These are phyloP conservation scores for Peltaster fructicola DNA, from an alignment of 2,329 filamentous ascomycete genomes.

Conservation along the genomic window DNA sequence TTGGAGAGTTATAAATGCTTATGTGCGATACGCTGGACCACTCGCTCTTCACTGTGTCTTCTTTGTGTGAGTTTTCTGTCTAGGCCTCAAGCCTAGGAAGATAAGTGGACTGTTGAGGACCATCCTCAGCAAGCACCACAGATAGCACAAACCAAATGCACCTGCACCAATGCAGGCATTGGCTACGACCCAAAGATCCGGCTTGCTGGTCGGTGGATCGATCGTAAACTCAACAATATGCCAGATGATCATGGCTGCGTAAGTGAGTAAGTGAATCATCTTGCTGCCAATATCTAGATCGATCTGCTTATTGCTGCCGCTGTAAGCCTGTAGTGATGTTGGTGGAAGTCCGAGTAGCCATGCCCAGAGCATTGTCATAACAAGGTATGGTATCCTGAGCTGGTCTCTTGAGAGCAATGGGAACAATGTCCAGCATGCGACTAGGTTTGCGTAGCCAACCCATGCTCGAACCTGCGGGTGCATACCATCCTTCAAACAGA, in stretches of 20 bases:
- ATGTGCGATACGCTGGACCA: not conserved
- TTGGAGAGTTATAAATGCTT: not conserved
- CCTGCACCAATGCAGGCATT: conserved; percentile 76
- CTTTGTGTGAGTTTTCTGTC: conserved; percentile 14
- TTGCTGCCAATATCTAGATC: conserved; percentile 25
- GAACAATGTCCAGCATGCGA: conserved; percentile 86
- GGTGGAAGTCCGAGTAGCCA: conserved; percentile 81
- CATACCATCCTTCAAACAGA: conserved; percentile 63
- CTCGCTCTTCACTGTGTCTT: conserved; percentile 22
- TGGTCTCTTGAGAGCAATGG: conserved; percentile 76
- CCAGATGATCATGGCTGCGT: conserved; percentile 62
- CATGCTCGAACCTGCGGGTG: conserved; percentile 62
- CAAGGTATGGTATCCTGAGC: conserved; percentile 64
- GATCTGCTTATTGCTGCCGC: conserved; percentile 9
- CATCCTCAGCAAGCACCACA: conserved; percentile 72
- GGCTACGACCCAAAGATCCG: conserved; percentile 83
- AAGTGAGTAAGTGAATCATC: conserved; percentile 58
- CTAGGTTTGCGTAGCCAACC: conserved; percentile 88
- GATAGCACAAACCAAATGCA: conserved; percentile 72
- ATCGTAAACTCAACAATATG: conserved; percentile 58
- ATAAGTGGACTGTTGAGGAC: conserved; percentile 35
- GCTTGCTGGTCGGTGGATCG: conserved; percentile 53
- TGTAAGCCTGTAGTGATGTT: conserved; percentile 49
- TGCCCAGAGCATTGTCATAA: conserved; percentile 74
- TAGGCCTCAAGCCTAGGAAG: conserved; percentile 6